Base-by-base conservation (phyloP, 1,284 basidiomycete species). In the Thecaphora frezii region DNA sequence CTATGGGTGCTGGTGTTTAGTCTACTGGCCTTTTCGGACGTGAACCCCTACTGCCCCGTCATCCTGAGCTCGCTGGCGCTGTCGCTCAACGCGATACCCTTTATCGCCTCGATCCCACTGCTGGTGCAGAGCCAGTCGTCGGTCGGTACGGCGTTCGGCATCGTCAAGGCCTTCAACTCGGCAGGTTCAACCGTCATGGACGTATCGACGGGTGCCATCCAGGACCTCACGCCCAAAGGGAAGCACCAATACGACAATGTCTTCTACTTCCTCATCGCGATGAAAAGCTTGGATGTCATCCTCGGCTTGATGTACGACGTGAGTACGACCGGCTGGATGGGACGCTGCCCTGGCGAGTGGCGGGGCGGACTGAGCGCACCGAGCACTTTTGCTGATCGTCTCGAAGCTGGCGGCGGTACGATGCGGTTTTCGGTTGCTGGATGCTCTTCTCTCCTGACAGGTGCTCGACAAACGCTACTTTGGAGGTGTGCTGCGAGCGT, bases 71-170 rank as follows among this genome's bases (percentile, higher is more conserved):
- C 77, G 3, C 66, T 82, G 19, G 81, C 79, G 1, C 66, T 79
- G n/a, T 58, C 73, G 1, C 73, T 73, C 56, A 81, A 81, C 65
- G 73, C 76, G 22, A 67, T 82, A 24, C 77, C 79, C 1, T 81
- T 81, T 65, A 74, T 79, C 51, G 78, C 79, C 2, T 75, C 76
- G 2, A 80, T 82, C 23, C 81, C 82, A 1, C 68, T 82, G 5
- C 62, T 82, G 18, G 76, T 82, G 0, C 74, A 75, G 0, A 68
- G 77, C 26, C 80, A 81, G 46, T 54, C 66, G 8, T 69, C 79
- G 16, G 65, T 82, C n/a, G 82, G 81, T 2, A 80, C 80, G 0
- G 81, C 81, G 0, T 82, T 80, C 41, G 81, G 82, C 1, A 66
- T 81, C n/a, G 82, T 80, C 80, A 81, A 82, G 55, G 71, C 79